Evolutionary conservation across 2,329 filamentous ascomycete genomes (phyloP).

Genomic region (Alternaria consortialis): DNA sequence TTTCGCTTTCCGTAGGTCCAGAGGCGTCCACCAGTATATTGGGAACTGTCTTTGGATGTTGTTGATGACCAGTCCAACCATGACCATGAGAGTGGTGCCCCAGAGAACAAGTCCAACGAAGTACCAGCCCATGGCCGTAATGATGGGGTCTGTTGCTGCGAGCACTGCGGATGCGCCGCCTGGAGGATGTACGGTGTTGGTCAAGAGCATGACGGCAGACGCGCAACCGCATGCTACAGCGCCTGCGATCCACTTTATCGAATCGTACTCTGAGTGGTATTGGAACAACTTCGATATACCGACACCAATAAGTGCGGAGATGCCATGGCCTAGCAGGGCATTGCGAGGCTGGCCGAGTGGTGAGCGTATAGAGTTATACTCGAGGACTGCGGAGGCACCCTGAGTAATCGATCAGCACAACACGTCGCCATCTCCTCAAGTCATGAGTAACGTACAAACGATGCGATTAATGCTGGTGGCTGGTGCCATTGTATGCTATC

Average conservation of each 20-base stretch:
- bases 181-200: constrained; percentile 60
- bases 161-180: constrained; percentile 60
- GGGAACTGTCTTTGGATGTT: constrained; percentile 59
- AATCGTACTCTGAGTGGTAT: constrained; percentile 48
- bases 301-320: constrained; percentile 57
- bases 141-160: constrained; percentile 52
- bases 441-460: constrained; percentile 44
- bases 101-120: constrained; percentile 56
- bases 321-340: constrained; percentile 56
- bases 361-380: constrained; percentile 58
- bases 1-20: constrained; percentile 42
- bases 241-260: constrained; percentile 56
- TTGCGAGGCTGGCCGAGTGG: constrained; percentile 60
- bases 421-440: background rate
- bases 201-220: constrained; percentile 57
- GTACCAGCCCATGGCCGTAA: constrained; percentile 57
- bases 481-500: constrained; percentile 48
- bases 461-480: constrained; percentile 57
- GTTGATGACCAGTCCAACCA: constrained; percentile 55
- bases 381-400: constrained; percentile 58
- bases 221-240: constrained; percentile 55
- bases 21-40: constrained; percentile 60
- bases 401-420: constrained; percentile 26
- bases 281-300: constrained; percentile 57
- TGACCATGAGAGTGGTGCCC: constrained; percentile 54